A percentile compares a stretch with the other conserved stretches of the same genome.
Conservation (phyloP, 108 stramenopile species). For the Stephanodiscus minutulus region DNA sequence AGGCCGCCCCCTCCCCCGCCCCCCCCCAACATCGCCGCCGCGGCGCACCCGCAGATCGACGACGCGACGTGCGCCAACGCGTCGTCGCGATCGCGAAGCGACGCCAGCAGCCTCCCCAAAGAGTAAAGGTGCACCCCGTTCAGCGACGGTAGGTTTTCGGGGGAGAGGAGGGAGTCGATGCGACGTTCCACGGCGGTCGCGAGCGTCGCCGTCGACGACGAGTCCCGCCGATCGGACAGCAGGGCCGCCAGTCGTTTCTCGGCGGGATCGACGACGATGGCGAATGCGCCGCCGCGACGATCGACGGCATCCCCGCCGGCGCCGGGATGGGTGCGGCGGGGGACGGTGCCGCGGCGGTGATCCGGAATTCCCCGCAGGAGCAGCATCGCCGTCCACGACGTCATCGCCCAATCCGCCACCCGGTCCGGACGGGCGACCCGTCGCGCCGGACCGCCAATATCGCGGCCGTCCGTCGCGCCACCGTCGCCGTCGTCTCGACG, state of each 20-base stretch:
- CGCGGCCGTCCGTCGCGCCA: not conserved
- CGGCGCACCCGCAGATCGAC: constrained; percentile 12
- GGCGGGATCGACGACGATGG: constrained; percentile 8
- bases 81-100: constrained; percentile 9
- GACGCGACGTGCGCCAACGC: constrained; percentile 25
- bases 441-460: not conserved
- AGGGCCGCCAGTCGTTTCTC: constrained; percentile 26
- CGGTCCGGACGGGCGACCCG: not conserved
- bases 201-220: not conserved
- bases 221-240: constrained; percentile 18
- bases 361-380: constrained; percentile 22
- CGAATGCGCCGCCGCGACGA: not conserved
- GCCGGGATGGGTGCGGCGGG: not conserved
- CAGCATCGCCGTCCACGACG: constrained; percentile 39
- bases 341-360: not conserved
- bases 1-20: not conserved
- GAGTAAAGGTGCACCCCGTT: constrained; percentile 32
- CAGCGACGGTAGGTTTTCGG: constrained; percentile 14
- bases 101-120: constrained; percentile 23
- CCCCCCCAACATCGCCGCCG: not conserved
- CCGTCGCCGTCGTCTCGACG: no score
- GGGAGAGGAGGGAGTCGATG: constrained; percentile 31
- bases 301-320: not conserved
- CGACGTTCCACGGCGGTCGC: constrained; percentile 16
- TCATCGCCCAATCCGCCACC: constrained; percentile 37